Base-by-base conservation (phyloP, 1,284 basidiomycete genomes). In the Fomitopsis pinicola region DNA sequence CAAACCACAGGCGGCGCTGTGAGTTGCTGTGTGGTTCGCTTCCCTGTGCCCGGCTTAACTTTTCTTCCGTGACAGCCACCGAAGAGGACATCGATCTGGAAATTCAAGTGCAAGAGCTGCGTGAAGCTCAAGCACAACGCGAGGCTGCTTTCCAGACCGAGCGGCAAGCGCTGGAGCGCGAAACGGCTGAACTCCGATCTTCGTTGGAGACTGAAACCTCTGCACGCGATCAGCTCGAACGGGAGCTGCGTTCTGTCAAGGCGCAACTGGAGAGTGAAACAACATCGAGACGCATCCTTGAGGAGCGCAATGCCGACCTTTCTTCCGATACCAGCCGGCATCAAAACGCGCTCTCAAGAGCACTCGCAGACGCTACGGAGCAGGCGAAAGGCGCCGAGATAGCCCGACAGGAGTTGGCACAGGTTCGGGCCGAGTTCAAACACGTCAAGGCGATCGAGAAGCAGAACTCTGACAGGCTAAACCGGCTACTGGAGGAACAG, bases 371-470 rank as follows among this genome's bases (percentile, higher is more conserved):
- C 67, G 88, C 86, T 46, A 89, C 83, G 38, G 83, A 84, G 61
- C 88, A 85, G 72, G 83, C 84, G 12, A 79, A 77, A 62, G 77
- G 81, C 44, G 82, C 88, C 0, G 89, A 92, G 61, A 73, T 78
- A 8, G 73, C 93, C 55, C 85, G 89, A 59, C 85, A 86, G 64
- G 91, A 95, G 69, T 80, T 94, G 12, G 77, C 80, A 0, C 84
- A 85, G 61, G 82, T 83, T 1, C 79, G 83, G 35, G 77, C 81
- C 1, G 86, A 89, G 66, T 83, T 88, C 42, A 87, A 91, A 63
- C 89, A 91, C 60, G 82, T 90, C n/a, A 88, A 90, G 68, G 76
- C 79, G 15, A 77, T 92, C 46, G 91, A 93, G 73, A 80, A 81
- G 35, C 80, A 85, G 63, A 85, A 92, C 55, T 78, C 83, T 19